Conservation (phyloP, 192 early-diverging fungal genomes). For the Coemansia sp. region DNA sequence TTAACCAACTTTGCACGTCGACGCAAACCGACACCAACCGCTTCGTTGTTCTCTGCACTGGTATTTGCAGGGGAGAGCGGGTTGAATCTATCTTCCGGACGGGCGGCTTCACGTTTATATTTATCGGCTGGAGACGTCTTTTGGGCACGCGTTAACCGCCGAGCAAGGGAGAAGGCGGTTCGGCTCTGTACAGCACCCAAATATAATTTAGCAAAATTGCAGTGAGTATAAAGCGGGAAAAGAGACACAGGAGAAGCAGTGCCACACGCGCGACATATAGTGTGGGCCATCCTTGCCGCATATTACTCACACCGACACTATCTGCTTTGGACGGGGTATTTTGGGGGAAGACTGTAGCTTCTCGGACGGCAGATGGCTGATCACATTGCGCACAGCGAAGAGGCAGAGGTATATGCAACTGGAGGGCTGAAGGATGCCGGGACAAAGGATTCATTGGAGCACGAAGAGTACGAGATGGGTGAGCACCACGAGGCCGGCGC, state of each 20-base stretch:
- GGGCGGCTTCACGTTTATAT: background rate
- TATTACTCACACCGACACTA: too few species aligned
- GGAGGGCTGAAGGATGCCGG: background rate
- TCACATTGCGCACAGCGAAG: conserved; percentile 7
- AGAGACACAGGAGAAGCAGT: too few species aligned
- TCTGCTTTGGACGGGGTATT: too few species aligned
- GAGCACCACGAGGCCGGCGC: conserved; percentile 3
- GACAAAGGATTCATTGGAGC: conserved; percentile 6
- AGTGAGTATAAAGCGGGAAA: too few species aligned
- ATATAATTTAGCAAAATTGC: too few species aligned
- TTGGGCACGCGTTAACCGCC: background rate
- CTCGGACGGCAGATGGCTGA: conserved; percentile 13
- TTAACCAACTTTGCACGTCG: background rate
- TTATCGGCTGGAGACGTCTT: background rate
- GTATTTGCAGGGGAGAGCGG: background rate
- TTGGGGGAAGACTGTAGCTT: background rate
- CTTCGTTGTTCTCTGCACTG: too few species aligned
- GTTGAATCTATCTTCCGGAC: background rate
- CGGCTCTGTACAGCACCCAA: background rate
- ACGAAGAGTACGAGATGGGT: conserved; percentile 12
- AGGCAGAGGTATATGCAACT: background rate
- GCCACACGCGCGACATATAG: too few species aligned
- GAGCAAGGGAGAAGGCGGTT: background rate
- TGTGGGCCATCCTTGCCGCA: too few species aligned
- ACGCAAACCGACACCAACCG: background rate